Base-by-base conservation (phyloP, 768 basidiomycete genomes). In the Pleurotus giganteus region DNA sequence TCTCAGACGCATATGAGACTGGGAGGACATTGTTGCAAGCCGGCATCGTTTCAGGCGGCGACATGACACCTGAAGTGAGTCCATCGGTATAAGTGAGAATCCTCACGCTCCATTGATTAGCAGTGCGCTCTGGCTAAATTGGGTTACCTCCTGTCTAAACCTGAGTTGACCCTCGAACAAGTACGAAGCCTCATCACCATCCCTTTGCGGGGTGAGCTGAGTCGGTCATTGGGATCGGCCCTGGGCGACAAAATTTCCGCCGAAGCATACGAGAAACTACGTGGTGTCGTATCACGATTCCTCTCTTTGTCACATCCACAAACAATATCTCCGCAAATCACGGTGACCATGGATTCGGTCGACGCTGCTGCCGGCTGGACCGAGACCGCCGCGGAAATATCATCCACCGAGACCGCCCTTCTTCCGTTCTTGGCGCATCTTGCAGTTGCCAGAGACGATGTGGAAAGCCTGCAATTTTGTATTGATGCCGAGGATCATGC, bases 41-140 rank as follows among this genome's bases (percentile, higher is more conserved):
- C n/a, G 93, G 94, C 0, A 86, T 95, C 17, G 81, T 94, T 11
- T 79, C 90, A 0, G 94, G 94, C 4, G 84, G 83, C 24, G 94
- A 97, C 67, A 95, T 96, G 94, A 97, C 94, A 1, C 91, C 93
- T n/a, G 93, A 96, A 82, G 91, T 91, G 56, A 4, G 64, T 56
- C 17, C 54, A 8, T 46, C 36, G 50, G 7, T 21, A 11, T 27
- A 44, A 6, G n/a, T 36, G 13, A 37, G 17, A n/a, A 39, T 50
- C 29, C 8, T 13, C 27, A 8, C 23, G 17, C 27, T 23, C 11
- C 9, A 43, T 26, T 29, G 24, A 36, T 27, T 31, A 15, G 6
- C 54, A 95, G 93, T 92, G 91, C 56, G 94, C 94, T 1, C 80
- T 97, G 17, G 80, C 92, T 12, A 98, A 98, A 71, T 78, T 98